Evolutionary conservation across 495 filamentous ascomycete species (phyloP), one percentile per base, ranked within the genome.

Genomic region (Aspergillus saccharolyticus): DNA sequence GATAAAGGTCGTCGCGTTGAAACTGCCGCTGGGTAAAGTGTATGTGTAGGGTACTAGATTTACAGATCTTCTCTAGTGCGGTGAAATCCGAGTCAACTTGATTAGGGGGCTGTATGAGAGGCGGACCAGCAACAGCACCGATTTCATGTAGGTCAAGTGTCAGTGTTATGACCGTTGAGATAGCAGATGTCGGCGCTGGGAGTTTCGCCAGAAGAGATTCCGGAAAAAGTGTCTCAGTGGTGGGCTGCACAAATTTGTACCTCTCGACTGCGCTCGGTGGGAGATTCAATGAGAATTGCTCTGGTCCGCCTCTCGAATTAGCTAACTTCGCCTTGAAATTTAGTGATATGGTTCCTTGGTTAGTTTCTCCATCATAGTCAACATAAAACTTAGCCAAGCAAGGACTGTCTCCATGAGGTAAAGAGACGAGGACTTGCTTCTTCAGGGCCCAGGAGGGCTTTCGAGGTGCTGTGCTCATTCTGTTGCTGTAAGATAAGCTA

Each of bases 1-100:
- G 20, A 52, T 57, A 44, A 47, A 63, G 50, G 57, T 63, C 61
- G 28, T 53, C 44, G 46, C 57, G 25, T 50, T 53, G 54, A 55
- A 60, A 60, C 55, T 63, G 61, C 60, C 51, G 61, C 45, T 44
- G 16, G 50, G 57, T 42, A 57, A 63, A 54, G 57, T 63, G 51
- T 54, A 63, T 14, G 55, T 53, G 53, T 47, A 63, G 54, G 52
- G 39, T 57, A 54, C 53, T 57, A 45, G 57, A 63, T 57, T 57
- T 21, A 53, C 57, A 63, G 51, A 63, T 63, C 45, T 57, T 63
- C 18, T 56, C 57, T 52, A 63, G 59, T 52, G 54, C 25, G 52
- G 56, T 24, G 50, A 63, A 57, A 42, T 60, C 53, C 51, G 52
- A 54, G 54, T 61, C 59, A n/a, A 44, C 50, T 53, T 22, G 54